Evolutionary conservation across 305 asterid genomes (phyloP).

Genomic region (Fraxinus latifolia): DNA sequence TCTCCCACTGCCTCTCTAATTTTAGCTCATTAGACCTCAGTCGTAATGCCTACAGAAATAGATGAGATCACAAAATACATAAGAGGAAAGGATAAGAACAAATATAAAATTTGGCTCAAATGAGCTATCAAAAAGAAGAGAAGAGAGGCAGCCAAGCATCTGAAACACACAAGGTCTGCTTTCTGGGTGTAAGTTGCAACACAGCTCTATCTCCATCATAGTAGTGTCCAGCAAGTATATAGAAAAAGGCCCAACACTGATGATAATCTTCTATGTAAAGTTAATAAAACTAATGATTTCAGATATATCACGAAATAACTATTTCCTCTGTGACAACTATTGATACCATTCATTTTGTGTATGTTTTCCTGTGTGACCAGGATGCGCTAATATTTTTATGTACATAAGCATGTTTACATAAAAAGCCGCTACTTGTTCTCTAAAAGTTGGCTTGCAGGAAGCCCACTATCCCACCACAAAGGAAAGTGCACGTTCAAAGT

Average conservation of each 20-base stretch:
- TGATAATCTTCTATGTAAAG: conserved; percentile 17
- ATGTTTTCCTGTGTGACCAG: background rate
- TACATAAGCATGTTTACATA: background rate
- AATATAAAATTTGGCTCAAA: conserved; percentile 4
- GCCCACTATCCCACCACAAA: background rate
- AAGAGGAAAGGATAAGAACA: conserved; percentile 1
- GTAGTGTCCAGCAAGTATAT: background rate
- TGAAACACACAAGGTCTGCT: background rate
- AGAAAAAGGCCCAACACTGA: conserved; percentile 7
- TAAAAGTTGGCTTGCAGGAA: background rate
- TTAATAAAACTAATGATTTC: conserved; percentile 14
- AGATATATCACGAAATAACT: conserved; percentile 29
- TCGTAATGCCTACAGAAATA: conserved; percentile 65
- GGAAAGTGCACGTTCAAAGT: background rate
- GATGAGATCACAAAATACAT: conserved; percentile 14
- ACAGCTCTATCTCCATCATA: background rate
- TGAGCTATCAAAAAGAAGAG: conserved; percentile 7
- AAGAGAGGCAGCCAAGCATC: background rate
- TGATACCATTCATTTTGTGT: background rate
- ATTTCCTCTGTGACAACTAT: background rate
- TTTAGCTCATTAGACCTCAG: conserved; percentile 96
- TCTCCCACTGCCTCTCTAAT: conserved; percentile 83
- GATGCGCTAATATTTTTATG: background rate
- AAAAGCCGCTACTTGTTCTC: background rate
- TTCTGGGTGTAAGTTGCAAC: background rate